A percentile compares a stretch with the other conserved stretches of the same genome.
These are phyloP conservation scores for Diaporthe sp. DNA, from an alignment of 2,329 filamentous ascomycete species.

Conservation along the genomic window DNA sequence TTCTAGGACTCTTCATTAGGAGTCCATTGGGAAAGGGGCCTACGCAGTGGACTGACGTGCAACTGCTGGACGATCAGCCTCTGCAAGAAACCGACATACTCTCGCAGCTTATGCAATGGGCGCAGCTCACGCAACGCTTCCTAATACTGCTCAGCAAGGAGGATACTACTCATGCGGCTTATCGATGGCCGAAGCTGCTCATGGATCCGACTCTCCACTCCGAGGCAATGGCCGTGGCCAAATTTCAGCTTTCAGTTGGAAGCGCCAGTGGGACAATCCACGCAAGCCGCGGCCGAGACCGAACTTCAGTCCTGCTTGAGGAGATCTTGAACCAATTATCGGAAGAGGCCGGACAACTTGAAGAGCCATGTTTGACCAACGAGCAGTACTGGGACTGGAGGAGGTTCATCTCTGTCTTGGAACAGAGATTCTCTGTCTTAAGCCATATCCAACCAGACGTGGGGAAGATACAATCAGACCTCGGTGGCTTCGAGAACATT, in stretches of 20 bases:
- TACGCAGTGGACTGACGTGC: background rate
- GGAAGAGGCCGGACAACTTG: background rate
- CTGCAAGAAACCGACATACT: background rate
- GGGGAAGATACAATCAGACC: background rate
- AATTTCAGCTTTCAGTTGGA: background rate
- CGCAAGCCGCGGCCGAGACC: too few relatives aligned
- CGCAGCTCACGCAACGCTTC: background rate
- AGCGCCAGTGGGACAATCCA: background rate
- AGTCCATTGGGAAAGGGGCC: too few relatives aligned
- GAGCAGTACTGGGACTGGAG: background rate
- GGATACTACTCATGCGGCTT: background rate
- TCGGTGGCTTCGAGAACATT: background rate
- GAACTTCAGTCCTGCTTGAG: background rate
- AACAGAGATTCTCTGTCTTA: background rate
- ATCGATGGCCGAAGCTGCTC: background rate
- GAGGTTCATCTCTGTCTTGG: background rate
- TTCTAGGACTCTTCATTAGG: background rate
- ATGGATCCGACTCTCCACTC: too few relatives aligned
- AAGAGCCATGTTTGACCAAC: fast-evolving
- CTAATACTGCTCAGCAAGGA: background rate
- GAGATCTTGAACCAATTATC: background rate
- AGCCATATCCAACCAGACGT: background rate
- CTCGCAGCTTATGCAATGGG: background rate
- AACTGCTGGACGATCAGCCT: background rate
- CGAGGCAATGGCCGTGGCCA: background rate